Percentiles rank a stretch among this genome's conserved stretches.
phyloP scores from a whole-genome alignment of 75 land plant species.

The Picea glauca region DNA sequence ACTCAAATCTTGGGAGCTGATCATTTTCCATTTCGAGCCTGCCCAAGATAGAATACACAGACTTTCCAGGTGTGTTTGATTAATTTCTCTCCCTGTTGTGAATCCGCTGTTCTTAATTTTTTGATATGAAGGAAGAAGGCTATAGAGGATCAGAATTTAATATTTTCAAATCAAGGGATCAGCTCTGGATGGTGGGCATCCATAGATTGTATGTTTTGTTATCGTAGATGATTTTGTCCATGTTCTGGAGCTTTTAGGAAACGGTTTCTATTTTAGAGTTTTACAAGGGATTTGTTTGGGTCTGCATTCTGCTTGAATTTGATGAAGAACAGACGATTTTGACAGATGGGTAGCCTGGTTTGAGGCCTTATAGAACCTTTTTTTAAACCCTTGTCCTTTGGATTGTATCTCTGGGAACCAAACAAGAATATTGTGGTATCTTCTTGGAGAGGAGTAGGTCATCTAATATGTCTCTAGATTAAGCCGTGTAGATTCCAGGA shows the following conservation, averaged over 20 bases:
- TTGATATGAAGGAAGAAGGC: background rate
- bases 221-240: background rate
- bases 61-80: constrained; percentile 1
- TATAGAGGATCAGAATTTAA: background rate
- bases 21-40: background rate
- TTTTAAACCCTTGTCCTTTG: background rate
- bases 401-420: background rate
- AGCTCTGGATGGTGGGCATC: background rate
- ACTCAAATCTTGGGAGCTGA: background rate
- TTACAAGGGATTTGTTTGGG: background rate
- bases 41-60: background rate
- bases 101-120: background rate
- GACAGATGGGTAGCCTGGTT: background rate
- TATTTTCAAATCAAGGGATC: background rate
- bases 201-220: background rate
- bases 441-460: background rate
- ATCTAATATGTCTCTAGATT: background rate
- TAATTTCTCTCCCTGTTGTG: too few relatives aligned
- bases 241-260: background rate
- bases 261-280: background rate
- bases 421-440: background rate
- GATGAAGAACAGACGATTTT: background rate
- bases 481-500: background rate
- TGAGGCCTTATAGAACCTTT: background rate
- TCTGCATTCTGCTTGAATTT: background rate